These are phyloP conservation scores for Sarcomyxa edulis DNA, from an alignment of 768 basidiomycete genomes.

Conservation along the genomic window DNA sequence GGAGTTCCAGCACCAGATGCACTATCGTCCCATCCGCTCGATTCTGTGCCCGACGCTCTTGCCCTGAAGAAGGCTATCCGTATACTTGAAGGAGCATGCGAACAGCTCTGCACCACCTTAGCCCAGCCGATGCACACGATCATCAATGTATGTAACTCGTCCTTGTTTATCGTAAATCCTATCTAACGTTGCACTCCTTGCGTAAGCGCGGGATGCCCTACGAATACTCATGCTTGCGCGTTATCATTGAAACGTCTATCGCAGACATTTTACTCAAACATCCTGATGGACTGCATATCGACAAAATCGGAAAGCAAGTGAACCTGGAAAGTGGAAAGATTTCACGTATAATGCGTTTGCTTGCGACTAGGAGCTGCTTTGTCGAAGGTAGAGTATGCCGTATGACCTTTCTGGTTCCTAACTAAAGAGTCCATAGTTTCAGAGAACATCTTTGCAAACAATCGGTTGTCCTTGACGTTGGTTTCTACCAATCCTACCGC, in stretches of 20 bases:
- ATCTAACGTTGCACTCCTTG: neutral
- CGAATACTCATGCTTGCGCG: neutral
- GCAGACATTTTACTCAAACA: slow-evolving; percentile 2
- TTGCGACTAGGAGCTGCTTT: slow-evolving; percentile 4
- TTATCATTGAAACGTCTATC: slow-evolving; percentile 3
- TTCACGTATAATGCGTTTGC: slow-evolving; percentile 5
- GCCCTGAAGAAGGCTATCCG: slow-evolving; percentile 11
- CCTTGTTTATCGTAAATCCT: neutral
- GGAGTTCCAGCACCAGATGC: slow-evolving; percentile 8
- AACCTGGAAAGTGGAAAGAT: slow-evolving; percentile 7
- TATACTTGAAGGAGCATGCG: slow-evolving; percentile 16
- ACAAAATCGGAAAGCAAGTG: slow-evolving; percentile 2
- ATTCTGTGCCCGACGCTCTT: slow-evolving; percentile 4
- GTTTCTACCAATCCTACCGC: neutral
- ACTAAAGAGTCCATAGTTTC: neutral
- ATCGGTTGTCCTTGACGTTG: slow-evolving; percentile 7
- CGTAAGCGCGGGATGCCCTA: neutral
- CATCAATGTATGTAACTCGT: slow-evolving; percentile 9
- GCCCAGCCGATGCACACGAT: slow-evolving; percentile 12
- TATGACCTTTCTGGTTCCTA: neutral
- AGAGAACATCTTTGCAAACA: slow-evolving; percentile 7
- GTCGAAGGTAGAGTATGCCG: slow-evolving; percentile 2
- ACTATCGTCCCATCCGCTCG: slow-evolving; percentile 5
- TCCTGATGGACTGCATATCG: slow-evolving; percentile 8
- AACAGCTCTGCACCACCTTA: slow-evolving; percentile 13